These are phyloP conservation scores for Pseudomonodictys pantanalensis DNA, from an alignment of 495 filamentous ascomycete species.

Conservation along the genomic window DNA sequence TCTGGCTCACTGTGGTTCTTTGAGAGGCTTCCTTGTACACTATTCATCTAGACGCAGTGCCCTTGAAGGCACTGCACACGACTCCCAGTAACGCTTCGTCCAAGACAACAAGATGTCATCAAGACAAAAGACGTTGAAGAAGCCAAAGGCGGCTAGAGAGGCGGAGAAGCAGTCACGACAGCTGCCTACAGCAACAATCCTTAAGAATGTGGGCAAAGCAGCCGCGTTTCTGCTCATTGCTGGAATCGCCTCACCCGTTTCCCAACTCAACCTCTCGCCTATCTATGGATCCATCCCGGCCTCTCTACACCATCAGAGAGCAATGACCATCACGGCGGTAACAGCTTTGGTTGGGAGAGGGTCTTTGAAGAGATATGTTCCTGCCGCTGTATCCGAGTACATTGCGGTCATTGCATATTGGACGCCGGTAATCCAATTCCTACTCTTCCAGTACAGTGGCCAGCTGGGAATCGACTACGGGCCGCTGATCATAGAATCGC, in stretches of 20 bases:
- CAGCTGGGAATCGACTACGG: constrained; percentile 64
- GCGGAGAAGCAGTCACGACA: constrained; percentile 25
- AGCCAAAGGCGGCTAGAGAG: constrained; percentile 31
- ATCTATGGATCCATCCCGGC: constrained; percentile 81
- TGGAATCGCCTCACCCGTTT: constrained; percentile 72
- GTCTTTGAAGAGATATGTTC: constrained; percentile 45
- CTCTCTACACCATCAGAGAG: constrained; percentile 64
- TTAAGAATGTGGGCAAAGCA: constrained; percentile 27
- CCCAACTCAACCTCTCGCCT: constrained; percentile 71
- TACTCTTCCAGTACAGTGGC: constrained; percentile 62
- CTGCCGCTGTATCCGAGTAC: constrained; percentile 46
- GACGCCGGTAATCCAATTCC: constrained; percentile 68
- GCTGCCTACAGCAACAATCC: constrained; percentile 9
- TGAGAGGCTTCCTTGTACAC: too few species aligned
- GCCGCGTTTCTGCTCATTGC: constrained; percentile 57
- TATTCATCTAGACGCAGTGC: too few species aligned
- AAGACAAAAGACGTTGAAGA: constrained; percentile 28
- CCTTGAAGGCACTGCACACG: too few species aligned
- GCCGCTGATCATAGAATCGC: constrained; percentile 67
- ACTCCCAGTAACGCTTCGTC: neutral
- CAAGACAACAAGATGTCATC: constrained; percentile 20
- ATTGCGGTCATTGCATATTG: constrained; percentile 69
- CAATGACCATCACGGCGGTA: constrained; percentile 61
- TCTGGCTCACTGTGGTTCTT: neutral
- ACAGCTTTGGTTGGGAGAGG: constrained; percentile 59